A percentile compares a stretch with the other conserved stretches of the same genome.
phyloP scores from a whole-genome alignment of 371 early-diverging fungal genomes.

The Apophysomyces variabilis region DNA sequence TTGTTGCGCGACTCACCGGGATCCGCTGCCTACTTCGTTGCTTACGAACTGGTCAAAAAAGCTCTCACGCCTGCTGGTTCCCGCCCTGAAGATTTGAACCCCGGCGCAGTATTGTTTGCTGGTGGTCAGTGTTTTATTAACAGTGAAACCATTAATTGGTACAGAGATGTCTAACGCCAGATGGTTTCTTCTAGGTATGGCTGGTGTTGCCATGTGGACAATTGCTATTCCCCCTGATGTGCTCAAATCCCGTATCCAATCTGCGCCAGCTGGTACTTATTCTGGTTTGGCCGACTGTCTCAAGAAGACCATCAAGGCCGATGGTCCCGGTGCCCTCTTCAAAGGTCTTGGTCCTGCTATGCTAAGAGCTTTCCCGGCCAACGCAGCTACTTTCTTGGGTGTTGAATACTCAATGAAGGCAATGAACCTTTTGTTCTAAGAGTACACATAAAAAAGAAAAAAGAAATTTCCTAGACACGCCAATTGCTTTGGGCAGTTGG shows the following conservation, averaged over 20 bases:
- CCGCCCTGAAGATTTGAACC: constrained; percentile 72
- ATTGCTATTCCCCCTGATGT: constrained; percentile 95
- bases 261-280: constrained; percentile 94
- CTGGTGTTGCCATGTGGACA: constrained; percentile 86
- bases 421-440: constrained; percentile 50
- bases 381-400: constrained; percentile 74
- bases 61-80: constrained; percentile 75
- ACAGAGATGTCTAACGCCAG: background rate
- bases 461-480: background rate
- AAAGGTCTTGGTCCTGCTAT: constrained; percentile 96
- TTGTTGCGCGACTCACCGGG: constrained; percentile 94
- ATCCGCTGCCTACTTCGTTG: constrained; percentile 96
- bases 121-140: constrained; percentile 72
- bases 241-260: constrained; percentile 95
- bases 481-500: background rate
- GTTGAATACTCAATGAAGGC: constrained; percentile 53
- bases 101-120: constrained; percentile 87
- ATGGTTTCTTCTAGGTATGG: constrained; percentile 51
- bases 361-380: constrained; percentile 95
- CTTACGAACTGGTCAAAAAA: constrained; percentile 90
- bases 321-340: constrained; percentile 94
- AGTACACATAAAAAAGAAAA: background rate
- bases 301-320: constrained; percentile 79
- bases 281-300: constrained; percentile 81
- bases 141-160: background rate